These are phyloP conservation scores for Sporothrix phasma DNA, from an alignment of 2,329 filamentous ascomycete genomes.

Conservation along the genomic window DNA sequence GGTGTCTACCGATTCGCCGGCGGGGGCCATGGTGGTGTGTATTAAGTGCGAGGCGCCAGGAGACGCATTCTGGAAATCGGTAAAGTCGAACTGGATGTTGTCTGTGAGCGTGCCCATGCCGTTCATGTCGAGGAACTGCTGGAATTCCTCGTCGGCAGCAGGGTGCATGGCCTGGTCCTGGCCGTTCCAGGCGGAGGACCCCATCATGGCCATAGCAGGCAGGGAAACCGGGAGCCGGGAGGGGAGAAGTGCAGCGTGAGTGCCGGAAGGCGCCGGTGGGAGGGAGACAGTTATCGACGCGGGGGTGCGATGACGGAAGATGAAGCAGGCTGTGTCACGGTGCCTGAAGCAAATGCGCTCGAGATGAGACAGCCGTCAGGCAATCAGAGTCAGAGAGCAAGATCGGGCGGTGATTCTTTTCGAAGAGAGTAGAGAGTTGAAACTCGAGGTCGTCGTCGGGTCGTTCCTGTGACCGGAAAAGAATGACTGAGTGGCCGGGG, in stretches of 20 bases:
- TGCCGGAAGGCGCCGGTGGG: not conserved
- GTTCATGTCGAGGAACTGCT: constrained; percentile 54
- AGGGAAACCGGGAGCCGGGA: not conserved
- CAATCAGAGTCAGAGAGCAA: not conserved
- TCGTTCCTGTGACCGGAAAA: not conserved
- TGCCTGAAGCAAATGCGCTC: not conserved
- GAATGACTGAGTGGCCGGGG: not conserved
- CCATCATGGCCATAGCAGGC: constrained; percentile 37
- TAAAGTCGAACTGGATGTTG: constrained; percentile 50
- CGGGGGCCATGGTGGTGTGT: constrained; percentile 16
- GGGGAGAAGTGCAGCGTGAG: not conserved
- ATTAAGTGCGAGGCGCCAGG: constrained; percentile 19
- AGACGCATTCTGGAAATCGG: constrained; percentile 38
- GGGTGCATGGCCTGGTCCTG: constrained; percentile 46
- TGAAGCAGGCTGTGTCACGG: not conserved
- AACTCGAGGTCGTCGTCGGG: not conserved
- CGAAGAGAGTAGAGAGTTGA: no score
- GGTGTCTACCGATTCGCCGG: constrained; percentile 37
- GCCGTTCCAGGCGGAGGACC: constrained; percentile 44
- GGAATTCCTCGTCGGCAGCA: constrained; percentile 49
- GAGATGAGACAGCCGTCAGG: not conserved
- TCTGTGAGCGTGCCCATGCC: constrained; percentile 44
- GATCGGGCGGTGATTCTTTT: not conserved
- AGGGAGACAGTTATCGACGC: not conserved
- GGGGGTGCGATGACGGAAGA: not conserved